Base-by-base conservation (phyloP, 352 stramenopile species). In the Phytophthora syringae region DNA sequence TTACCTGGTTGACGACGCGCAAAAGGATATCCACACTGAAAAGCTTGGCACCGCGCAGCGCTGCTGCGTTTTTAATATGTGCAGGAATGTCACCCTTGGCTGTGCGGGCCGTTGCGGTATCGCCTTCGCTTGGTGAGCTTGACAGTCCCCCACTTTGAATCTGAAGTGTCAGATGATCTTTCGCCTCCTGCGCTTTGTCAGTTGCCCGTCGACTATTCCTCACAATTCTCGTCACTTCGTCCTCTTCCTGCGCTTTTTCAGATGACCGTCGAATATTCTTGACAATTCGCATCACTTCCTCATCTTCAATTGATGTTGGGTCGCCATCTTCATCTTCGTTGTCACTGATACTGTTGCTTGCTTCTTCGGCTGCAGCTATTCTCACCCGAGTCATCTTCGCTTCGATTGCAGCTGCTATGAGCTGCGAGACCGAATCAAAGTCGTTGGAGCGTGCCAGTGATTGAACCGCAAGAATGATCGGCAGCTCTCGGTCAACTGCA, bases 1-100 rank as follows among this genome's bases (percentile, higher is more conserved):
- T 7, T 13, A 84, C 73, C 70, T 88, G 83, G 44, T 86, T 80
- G 25, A 90, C 60, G 28, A 89, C 70, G 15, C 83, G 81, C 36
- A 90, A 56, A 32, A 90, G 62, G 44, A 90, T 88, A 51, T 77
- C 76, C 15, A 76, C 64, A 42, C 77, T 88, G 52, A 89, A 89
- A 16, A 90, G 74, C 52, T 89, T 90, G 54, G 74, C 68, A 7
- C 77, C 79, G 39, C 78, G 82, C 24, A 75, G 18, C 0, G 64
- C 53, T 22, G 58, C 76, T 21, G 70, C 64, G 47, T 86, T 80
- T 13, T 84, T 85, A 54, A 88, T 78, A 13, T 59, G 82, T 34
- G 74, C 53, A 18, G 76, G 70, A 18, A 88, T 80, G 34, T 89
- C 79, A 5, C 76, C 72, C 13, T 73, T 74, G 5, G 27, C 43